Percentiles rank a stretch among this genome's conserved stretches.
Evolutionary conservation across 495 filamentous ascomycete genomes (phyloP).

Genomic region (Penicillium robsamsonii): DNA sequence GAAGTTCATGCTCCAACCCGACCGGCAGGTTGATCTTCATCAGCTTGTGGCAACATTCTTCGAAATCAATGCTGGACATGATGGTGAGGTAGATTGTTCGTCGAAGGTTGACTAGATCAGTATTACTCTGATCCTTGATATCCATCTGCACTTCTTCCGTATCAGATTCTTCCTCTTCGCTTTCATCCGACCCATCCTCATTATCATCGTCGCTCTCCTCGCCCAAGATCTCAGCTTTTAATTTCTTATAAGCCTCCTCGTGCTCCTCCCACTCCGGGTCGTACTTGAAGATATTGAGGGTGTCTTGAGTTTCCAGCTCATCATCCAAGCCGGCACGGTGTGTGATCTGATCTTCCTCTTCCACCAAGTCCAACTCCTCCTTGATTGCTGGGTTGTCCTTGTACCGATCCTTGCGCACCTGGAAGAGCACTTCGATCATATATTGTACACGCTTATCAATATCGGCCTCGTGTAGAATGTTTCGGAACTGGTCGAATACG

Average conservation of each 20-base stretch:
- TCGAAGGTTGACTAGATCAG: conserved; percentile 88
- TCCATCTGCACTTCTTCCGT: conserved; percentile 73
- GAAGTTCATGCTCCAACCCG: conserved; percentile 87
- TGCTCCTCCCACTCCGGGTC: conserved; percentile 87
- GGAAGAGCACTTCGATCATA: conserved; percentile 98
- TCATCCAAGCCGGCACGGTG: conserved; percentile 77
- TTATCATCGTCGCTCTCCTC: conserved; percentile 80
- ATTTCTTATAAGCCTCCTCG: conserved; percentile 82
- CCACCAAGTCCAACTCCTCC: conserved; percentile 91
- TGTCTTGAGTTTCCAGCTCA: conserved; percentile 77
- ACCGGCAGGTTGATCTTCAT: conserved; percentile 86
- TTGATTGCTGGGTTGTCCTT: conserved; percentile 89
- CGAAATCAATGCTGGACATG: conserved; percentile 90
- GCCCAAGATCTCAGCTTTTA: conserved; percentile 91
- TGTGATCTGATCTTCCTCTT: conserved; percentile 97
- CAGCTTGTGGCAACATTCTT: conserved; percentile 93
- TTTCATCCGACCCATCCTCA: conserved; percentile 67
- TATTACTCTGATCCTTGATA: conserved; percentile 97
- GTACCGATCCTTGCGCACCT: conserved; percentile 92
- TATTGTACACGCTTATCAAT: conserved; percentile 97
- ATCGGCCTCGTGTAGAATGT: conserved; percentile 90
- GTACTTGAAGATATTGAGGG: conserved; percentile 91
- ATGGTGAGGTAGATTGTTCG: conserved; percentile 96
- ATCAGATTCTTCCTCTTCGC: conserved; percentile 78
- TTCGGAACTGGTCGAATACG: conserved; percentile 93